Evolutionary conservation across 2,329 filamentous ascomycete species (phyloP).

Genomic region (Neonectria magnoliae): DNA sequence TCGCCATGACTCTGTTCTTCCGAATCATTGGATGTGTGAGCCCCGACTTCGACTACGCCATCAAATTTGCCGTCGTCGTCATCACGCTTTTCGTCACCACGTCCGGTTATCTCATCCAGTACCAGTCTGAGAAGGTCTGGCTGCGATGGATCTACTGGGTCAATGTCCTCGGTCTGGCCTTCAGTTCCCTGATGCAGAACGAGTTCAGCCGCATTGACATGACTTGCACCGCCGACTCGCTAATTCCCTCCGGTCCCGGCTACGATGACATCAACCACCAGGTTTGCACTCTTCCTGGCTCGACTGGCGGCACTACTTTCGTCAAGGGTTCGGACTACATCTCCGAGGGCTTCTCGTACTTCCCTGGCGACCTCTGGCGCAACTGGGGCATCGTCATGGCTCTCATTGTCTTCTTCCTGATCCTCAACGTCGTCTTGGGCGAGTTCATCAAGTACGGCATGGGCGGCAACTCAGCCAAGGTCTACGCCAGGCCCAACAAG

Average conservation of each 20-base stretch:
- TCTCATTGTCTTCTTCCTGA: constrained; percentile 79
- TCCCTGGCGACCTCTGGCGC: constrained; percentile 76
- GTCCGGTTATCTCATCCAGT: constrained; percentile 86
- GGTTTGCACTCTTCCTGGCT: constrained; percentile 83
- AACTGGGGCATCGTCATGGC: constrained; percentile 84
- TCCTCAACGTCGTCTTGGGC: constrained; percentile 79
- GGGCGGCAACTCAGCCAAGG: constrained; percentile 82
- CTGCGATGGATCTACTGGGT: constrained; percentile 83
- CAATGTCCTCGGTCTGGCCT: constrained; percentile 78
- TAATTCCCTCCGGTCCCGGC: constrained; percentile 76
- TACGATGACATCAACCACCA: constrained; percentile 80
- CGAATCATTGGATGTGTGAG: constrained; percentile 78
- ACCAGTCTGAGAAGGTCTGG: constrained; percentile 78
- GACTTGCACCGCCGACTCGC: constrained; percentile 72
- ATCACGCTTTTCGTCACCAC: constrained; percentile 87
- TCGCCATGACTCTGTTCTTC: constrained; percentile 82
- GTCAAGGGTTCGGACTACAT: constrained; percentile 78
- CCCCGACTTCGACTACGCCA: constrained; percentile 85
- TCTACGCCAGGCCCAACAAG: constrained; percentile 76
- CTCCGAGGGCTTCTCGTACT: constrained; percentile 73
- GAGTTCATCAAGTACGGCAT: constrained; percentile 82
- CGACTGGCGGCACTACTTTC: constrained; percentile 68
- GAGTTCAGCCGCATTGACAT: constrained; percentile 79
- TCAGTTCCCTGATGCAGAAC: constrained; percentile 85
- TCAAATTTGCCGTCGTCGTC: constrained; percentile 81